Evolutionary conservation across 192 early-diverging fungal species (phyloP), one percentile per base, ranked within the genome.

Genomic region (Podochytrium sp.): DNA sequence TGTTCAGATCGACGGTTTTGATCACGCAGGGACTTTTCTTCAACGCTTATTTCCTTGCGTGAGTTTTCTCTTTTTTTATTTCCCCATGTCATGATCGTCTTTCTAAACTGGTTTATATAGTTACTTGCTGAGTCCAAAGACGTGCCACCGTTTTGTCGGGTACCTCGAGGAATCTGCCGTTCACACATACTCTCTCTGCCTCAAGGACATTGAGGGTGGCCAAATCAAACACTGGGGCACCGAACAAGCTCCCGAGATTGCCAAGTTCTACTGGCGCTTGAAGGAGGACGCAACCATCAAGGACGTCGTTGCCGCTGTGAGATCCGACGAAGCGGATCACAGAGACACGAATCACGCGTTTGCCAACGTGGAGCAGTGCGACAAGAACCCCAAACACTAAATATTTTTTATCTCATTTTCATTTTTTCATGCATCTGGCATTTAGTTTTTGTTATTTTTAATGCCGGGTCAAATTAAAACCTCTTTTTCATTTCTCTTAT

Each of bases 91-190:
- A n/a, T n/a, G n/a, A n/a, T n/a, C n/a, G n/a, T n/a, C n/a, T n/a
- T n/a, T n/a, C n/a, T n/a, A n/a, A n/a, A n/a, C n/a, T n/a, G n/a
- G n/a, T n/a, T n/a, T 20, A 16, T 47, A 47, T 20, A 47, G 43
- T 0, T 66, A 98, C 78, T 73, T 96, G 70, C n/a, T 92, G 47
- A 91, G 86, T 14, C 94, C 94, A n/a, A 83, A 81, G 32, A 92
- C 88, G 2, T 92, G 92, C 16, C 96, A 98, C 81, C 89, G 94
- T 50, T 90, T 98, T 56, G 84, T 85, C 20, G 96, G 96, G 0
- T 98, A 98, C 65, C 85, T 98, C 38, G 96, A 98, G 79, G 96
- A 98, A 83, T 90, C 92, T 71, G 96, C 96, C 0, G 91, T 96
- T 14, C 85, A 94, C 27, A 93, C 94, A 2, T 98, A 98, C 80